Conservation (phyloP, 2,329 filamentous ascomycete genomes). For the Camillea tinctor region DNA sequence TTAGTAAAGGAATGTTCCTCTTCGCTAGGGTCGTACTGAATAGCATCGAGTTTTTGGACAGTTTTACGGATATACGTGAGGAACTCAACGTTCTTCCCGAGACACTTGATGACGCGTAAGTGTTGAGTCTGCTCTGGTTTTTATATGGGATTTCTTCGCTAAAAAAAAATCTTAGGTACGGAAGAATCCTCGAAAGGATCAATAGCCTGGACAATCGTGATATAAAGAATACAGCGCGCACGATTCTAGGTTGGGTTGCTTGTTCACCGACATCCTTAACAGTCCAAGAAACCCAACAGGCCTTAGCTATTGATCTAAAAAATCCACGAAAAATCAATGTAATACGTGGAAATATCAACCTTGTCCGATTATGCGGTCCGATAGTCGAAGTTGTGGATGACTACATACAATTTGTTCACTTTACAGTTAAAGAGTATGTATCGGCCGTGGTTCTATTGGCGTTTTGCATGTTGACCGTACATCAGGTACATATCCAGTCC, state of each 20-base stretch:
- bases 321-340: neutral
- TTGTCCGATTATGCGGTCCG: constrained; percentile 28
- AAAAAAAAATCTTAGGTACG: no score
- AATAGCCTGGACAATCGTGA: constrained; percentile 3
- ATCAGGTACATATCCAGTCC: no score
- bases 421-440: constrained; percentile 32
- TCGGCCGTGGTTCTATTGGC: neutral
- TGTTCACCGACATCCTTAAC: constrained; percentile 20
- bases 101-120: constrained; percentile 32
- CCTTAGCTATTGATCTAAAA: constrained; percentile 6
- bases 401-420: constrained; percentile 33
- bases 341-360: constrained; percentile 7
- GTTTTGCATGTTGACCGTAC: no score
- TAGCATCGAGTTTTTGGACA: constrained; percentile 14
- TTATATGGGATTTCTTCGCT: no score
- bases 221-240: constrained; percentile 8
- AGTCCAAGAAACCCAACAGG: constrained; percentile 17
- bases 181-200: no score
- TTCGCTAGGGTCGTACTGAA: constrained; percentile 30
- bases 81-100: constrained; percentile 29
- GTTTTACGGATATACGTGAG: constrained; percentile 22
- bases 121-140: neutral
- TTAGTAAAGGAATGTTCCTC: constrained; percentile 33
- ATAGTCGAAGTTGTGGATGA: constrained; percentile 31
- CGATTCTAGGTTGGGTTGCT: constrained; percentile 23